phyloP scores from a whole-genome alignment of 2,329 filamentous ascomycete genomes.

The Colletotrichum sp. region DNA sequence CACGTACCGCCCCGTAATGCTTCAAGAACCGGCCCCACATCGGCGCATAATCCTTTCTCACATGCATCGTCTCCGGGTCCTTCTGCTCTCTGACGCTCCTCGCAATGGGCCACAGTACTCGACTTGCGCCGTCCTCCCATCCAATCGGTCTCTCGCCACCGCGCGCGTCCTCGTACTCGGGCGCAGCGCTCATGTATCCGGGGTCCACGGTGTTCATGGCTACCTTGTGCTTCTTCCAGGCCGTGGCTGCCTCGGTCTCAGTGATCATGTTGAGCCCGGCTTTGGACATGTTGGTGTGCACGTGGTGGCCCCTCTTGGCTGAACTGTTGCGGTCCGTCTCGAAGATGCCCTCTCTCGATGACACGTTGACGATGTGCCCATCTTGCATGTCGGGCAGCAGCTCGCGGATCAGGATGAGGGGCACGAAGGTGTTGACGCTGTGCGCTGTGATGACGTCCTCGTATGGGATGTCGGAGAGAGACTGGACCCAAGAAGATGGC shows the following conservation, averaged over 20 bases:
- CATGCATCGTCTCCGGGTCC: no score
- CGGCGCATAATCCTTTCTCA: no score
- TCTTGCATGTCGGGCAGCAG: conserved; percentile 33
- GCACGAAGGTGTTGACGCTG: conserved; percentile 40
- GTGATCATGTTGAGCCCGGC: conserved; percentile 46
- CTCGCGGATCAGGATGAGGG: conserved; percentile 41
- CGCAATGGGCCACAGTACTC: conserved; percentile 38
- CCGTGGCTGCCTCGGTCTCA: conserved; percentile 35
- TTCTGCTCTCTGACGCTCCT: background rate
- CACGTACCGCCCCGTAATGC: background rate
- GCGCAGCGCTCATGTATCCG: conserved; percentile 41
- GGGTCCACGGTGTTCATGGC: conserved; percentile 44
- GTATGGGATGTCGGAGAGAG: conserved; percentile 40
- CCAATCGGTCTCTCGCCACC: conserved; percentile 34
- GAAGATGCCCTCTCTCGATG: conserved; percentile 39
- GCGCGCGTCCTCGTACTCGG: conserved; percentile 29
- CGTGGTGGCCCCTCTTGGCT: conserved; percentile 36
- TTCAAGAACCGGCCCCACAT: background rate
- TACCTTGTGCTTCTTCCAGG: conserved; percentile 33
- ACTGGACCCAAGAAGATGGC: conserved; percentile 24
- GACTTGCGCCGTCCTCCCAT: conserved; percentile 41
- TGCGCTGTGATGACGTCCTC: conserved; percentile 42
- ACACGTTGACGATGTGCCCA: conserved; percentile 37
- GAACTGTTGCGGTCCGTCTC: conserved; percentile 23
- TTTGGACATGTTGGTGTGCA: conserved; percentile 45